Evolutionary conservation across 441 rosid species (phyloP).

Genomic region (Aleurites moluccanus): DNA sequence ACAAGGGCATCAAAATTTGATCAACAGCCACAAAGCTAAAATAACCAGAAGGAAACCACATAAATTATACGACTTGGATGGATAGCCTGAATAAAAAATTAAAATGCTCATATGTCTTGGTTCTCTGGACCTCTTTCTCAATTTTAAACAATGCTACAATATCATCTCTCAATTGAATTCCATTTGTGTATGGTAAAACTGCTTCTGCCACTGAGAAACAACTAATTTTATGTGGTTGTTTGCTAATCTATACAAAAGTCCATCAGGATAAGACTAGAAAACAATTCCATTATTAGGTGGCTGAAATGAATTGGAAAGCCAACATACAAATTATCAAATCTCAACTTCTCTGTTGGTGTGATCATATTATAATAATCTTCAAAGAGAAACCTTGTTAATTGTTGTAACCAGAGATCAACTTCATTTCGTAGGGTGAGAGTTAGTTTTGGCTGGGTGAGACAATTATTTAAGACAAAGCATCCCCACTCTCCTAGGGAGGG

Average conservation of each 20-base stretch:
- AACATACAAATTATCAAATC: neutral
- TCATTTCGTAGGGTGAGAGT: neutral
- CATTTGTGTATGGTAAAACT: neutral
- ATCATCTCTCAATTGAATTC: neutral
- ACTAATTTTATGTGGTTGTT: neutral
- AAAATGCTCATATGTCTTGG: neutral
- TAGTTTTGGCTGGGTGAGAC: neutral
- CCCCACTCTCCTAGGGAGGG: neutral
- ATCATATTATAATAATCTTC: neutral
- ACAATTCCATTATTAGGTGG: neutral
- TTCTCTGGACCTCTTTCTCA: neutral
- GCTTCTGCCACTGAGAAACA: conserved; percentile 1
- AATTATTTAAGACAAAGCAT: neutral
- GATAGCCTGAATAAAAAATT: neutral
- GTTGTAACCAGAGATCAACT: neutral
- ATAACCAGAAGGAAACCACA: neutral
- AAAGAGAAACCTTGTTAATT: neutral
- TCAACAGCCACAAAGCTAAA: neutral
- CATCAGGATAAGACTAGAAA: neutral
- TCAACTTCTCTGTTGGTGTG: neutral
- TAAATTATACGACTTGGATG: too few relatives aligned
- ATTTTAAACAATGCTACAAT: too few relatives aligned
- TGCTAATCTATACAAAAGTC: neutral
- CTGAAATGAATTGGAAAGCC: neutral
- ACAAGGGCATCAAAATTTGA: neutral